phyloP scores from a whole-genome alignment of 2,329 filamentous ascomycete species.

The Anthostomella pinea region DNA sequence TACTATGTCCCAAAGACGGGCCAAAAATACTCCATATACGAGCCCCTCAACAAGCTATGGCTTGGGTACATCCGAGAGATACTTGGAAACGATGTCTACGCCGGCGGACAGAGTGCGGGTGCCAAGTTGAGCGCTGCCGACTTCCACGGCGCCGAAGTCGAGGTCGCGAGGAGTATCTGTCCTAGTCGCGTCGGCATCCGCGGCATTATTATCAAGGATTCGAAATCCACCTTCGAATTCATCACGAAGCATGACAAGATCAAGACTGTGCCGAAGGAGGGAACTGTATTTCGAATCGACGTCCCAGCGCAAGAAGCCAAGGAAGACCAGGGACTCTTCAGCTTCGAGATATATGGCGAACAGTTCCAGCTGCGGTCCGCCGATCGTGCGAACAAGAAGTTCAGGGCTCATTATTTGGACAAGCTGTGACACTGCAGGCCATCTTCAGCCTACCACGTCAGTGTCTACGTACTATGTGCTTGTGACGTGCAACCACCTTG shows the following conservation, averaged over 20 bases:
- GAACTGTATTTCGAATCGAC: slow-evolving; percentile 77
- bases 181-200: slow-evolving; percentile 76
- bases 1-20: slow-evolving; percentile 70
- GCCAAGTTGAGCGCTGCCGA: slow-evolving; percentile 82
- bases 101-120: slow-evolving; percentile 57
- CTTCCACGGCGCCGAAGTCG: slow-evolving; percentile 80
- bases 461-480: no score
- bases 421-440: slow-evolving; percentile 55
- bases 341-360: slow-evolving; percentile 83
- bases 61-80: slow-evolving; percentile 80
- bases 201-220: slow-evolving; percentile 87
- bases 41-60: slow-evolving; percentile 78
- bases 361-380: slow-evolving; percentile 81
- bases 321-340: slow-evolving; percentile 41
- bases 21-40: slow-evolving; percentile 72
- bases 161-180: slow-evolving; percentile 80
- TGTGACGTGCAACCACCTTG: no score
- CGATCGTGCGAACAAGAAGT: slow-evolving; percentile 87
- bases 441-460: no score
- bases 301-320: slow-evolving; percentile 45
- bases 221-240: slow-evolving; percentile 81
- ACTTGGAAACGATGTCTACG: slow-evolving; percentile 59
- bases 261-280: slow-evolving; percentile 85
- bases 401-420: slow-evolving; percentile 77
- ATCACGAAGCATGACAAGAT: slow-evolving; percentile 68